Evolutionary conservation across 2,329 filamentous ascomycete genomes (phyloP), one percentile per base, ranked within the genome.

Genomic region (Ramularia collo-cygni): DNA sequence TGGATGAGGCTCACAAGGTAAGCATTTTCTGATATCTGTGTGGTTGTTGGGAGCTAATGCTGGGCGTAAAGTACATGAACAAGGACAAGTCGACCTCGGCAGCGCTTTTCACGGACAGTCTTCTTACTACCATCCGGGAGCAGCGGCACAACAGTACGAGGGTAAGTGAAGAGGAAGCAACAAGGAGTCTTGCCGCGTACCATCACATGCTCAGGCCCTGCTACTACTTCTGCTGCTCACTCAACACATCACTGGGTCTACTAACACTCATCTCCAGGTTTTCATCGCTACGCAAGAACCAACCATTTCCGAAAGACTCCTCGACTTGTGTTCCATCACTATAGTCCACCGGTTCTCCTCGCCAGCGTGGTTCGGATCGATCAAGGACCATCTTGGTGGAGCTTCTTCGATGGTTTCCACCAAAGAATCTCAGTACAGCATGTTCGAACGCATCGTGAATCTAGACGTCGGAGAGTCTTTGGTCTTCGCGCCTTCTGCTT

Each of bases 251-350:
- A n/a, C n/a, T n/a, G n/a, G n/a, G n/a, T n/a, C n/a, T n/a, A n/a
- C n/a, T n/a, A n/a, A n/a, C n/a, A n/a, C n/a, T n/a, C n/a, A n/a
- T n/a, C n/a, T 24, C 10, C 21, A 24, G 21, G 21, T 33, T 14
- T 10, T 90, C 29, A 79, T 90, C 21, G 79, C 83, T 0, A 90
- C 84, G 0, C 83, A 92, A 55, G 85, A 90, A 52, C 85, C 84
- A 0, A 85, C 81, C 0, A 70, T 89, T 3, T 81, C 79, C 0
- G 76, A 78, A 0, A 70, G 72, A 12, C 69, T 92, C 0, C 69
- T 90, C 0, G 82, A 86, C 38, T 66, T 90, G 0, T 87, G 80
- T 58, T 79, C 76, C 1, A 64, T 84, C n/a, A 83, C 77, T 0
- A 69, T 88, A 12, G 77, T 88, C 0, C 83, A 89, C 54, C 72